These are phyloP conservation scores for Cyberlindnera samutprakarnensis DNA, from an alignment of 805 yeast genomes.

Conservation along the genomic window DNA sequence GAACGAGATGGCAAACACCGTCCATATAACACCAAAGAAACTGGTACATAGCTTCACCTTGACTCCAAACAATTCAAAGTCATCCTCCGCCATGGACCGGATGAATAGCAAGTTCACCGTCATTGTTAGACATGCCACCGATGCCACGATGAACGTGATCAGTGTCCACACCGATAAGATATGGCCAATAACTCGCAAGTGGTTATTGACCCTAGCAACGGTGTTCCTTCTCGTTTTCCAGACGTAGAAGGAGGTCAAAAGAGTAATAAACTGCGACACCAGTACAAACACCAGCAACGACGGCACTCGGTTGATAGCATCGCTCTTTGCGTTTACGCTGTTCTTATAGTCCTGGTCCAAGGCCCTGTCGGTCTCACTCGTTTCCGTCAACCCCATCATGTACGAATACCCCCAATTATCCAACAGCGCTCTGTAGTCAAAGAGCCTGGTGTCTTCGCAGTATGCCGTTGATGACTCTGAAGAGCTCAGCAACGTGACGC, in stretches of 20 bases:
- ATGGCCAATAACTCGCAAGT: conserved; percentile 25
- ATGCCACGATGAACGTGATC: conserved; percentile 25
- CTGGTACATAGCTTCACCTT: conserved; percentile 31
- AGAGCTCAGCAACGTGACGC: background rate
- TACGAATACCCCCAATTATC: conserved; percentile 9
- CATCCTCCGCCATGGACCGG: conserved; percentile 11
- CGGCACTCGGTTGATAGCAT: conserved; percentile 22
- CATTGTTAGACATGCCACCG: conserved; percentile 25
- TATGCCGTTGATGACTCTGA: background rate
- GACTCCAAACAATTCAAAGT: conserved; percentile 41
- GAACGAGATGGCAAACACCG: conserved; percentile 20
- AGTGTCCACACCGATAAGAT: conserved; percentile 29
- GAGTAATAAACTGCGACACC: conserved; percentile 25
- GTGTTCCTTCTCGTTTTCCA: background rate
- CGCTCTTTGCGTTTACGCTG: conserved; percentile 13
- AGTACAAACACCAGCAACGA: conserved; percentile 24
- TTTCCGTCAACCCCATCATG: conserved; percentile 28
- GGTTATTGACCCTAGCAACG: background rate
- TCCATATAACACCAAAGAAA: conserved; percentile 38
- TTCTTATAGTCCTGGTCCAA: conserved; percentile 23
- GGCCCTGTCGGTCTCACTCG: conserved; percentile 41
- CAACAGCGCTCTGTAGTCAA: conserved; percentile 10
- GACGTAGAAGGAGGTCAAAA: conserved; percentile 26
- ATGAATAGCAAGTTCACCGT: conserved; percentile 22
- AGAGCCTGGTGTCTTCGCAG: conserved; percentile 1